Evolutionary conservation across 306 rosid genomes (phyloP), one percentile per base, ranked within the genome.

Genomic region (Vigna hirtella): DNA sequence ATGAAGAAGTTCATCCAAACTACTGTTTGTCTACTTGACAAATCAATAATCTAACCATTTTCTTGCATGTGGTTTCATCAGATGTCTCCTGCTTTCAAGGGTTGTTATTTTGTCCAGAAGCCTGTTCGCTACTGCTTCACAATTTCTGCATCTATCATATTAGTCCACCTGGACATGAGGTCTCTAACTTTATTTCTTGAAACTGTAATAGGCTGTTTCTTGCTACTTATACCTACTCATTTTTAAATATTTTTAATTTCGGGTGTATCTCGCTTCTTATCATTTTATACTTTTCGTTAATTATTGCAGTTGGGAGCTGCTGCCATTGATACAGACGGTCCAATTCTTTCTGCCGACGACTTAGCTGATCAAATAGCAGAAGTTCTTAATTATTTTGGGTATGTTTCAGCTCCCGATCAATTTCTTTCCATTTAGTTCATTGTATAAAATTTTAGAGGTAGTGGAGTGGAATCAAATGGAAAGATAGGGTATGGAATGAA

Each of bases 111-210:
- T 93, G 91, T 86, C 91, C 95, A 13, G 96, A 93, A 88, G 90
- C 88, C 24, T 91, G 89, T 87, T 93, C 98, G 47, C 72, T 93
- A 83, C 86, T 93, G 76, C 98, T 89, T 55, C 97, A 93, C 90
- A 93, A 89, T 82, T 93, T 93, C 81, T 93, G 98, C 95, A 88
- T 93, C 81, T 93, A 93, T 78, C 93, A 93, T 80, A 91, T 93
- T 47, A 93, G 95, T 89, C 98, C 98, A 57, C 98, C 97, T 4
- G 98, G 98, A 13, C 98, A 91, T 50, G 97, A 93, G 98, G 98
- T 93, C 87, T 82, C 86, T 87, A 76, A 73, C 65, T 85, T 42
- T 58, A 76, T 70, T 64, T 76, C 76, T 85, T 65, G 67, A 69
- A 79, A 80, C 26, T 52, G 56, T 70, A 12, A 49, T 59, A 56